Conservation (phyloP, 2,329 filamentous ascomycete species). For the Aspergillus floridensis region DNA sequence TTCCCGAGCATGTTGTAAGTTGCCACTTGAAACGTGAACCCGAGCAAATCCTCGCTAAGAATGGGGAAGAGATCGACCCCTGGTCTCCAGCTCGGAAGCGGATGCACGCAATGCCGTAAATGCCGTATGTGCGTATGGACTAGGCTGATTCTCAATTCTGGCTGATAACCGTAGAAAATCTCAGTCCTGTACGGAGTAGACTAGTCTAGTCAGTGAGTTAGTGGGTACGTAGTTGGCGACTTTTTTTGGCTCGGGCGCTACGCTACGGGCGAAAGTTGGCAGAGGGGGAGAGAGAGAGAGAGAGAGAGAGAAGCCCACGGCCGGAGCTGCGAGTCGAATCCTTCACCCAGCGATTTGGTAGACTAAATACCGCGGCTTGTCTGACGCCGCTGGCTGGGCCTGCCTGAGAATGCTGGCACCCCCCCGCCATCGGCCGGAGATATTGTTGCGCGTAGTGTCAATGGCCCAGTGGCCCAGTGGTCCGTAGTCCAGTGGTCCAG, state of each 20-base stretch:
- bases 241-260: constrained; percentile 15
- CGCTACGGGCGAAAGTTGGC: constrained; percentile 14
- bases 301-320: not conserved
- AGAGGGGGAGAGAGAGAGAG: constrained; percentile 9
- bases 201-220: not conserved
- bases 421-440: constrained; percentile 4
- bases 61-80: not conserved
- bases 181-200: not conserved
- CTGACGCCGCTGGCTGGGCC: not conserved
- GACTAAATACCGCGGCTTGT: not conserved
- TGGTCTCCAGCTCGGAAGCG: constrained; percentile 14
- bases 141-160: not conserved
- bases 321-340: constrained; percentile 20
- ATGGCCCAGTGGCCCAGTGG: not conserved
- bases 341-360: constrained; percentile 23
- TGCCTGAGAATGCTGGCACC: constrained; percentile 13
- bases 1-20: not conserved
- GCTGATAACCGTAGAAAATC: not conserved
- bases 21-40: not conserved
- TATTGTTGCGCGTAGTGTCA: constrained; percentile 5
- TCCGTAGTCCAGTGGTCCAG: too few relatives aligned
- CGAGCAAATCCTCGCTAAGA: not conserved
- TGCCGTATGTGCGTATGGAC: not conserved
- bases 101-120: constrained; percentile 20
- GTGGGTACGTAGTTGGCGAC: constrained; percentile 6